A percentile compares a stretch with the other conserved stretches of the same genome.
phyloP scores from a whole-genome alignment of 345 rosid genomes.

The Eucalyptus pumila region DNA sequence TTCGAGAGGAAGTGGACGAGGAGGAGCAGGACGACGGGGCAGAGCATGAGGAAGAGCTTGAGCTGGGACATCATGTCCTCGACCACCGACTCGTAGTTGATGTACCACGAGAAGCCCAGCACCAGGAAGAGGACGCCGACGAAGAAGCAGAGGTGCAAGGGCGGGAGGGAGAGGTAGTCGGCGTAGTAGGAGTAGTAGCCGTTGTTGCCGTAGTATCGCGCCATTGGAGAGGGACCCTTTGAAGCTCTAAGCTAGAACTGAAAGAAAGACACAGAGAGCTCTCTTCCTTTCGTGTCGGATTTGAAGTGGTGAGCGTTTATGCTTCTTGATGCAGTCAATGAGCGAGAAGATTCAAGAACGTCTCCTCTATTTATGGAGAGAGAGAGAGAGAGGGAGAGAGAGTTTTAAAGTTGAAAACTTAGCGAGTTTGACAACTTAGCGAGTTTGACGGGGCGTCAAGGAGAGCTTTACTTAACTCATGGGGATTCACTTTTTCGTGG shows the following conservation, averaged over 20 bases:
- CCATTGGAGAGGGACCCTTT: background rate
- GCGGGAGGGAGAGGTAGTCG: background rate
- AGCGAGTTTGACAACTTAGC: background rate
- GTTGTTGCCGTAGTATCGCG: background rate
- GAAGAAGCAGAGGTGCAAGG: conserved; percentile 1
- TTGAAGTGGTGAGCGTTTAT: background rate
- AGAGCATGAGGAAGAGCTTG: background rate
- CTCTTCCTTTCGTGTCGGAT: background rate
- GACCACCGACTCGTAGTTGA: background rate
- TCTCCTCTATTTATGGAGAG: background rate
- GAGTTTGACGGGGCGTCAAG: background rate
- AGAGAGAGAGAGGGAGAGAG: background rate
- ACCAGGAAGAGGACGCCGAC: background rate
- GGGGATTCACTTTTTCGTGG: background rate
- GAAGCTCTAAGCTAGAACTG: background rate
- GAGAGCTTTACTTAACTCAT: background rate
- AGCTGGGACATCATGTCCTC: background rate
- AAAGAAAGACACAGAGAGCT: background rate
- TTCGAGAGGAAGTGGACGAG: background rate
- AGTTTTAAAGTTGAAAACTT: background rate
- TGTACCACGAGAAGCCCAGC: conserved; percentile 1
- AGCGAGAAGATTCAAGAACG: background rate
- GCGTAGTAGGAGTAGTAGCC: background rate
- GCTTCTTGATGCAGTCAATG: background rate
- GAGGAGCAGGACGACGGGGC: conserved; percentile 1